A percentile compares a stretch with the other conserved stretches of the same genome.
These are phyloP conservation scores for Cucurbita moschata DNA, from an alignment of 306 rosid species.

Conservation along the genomic window DNA sequence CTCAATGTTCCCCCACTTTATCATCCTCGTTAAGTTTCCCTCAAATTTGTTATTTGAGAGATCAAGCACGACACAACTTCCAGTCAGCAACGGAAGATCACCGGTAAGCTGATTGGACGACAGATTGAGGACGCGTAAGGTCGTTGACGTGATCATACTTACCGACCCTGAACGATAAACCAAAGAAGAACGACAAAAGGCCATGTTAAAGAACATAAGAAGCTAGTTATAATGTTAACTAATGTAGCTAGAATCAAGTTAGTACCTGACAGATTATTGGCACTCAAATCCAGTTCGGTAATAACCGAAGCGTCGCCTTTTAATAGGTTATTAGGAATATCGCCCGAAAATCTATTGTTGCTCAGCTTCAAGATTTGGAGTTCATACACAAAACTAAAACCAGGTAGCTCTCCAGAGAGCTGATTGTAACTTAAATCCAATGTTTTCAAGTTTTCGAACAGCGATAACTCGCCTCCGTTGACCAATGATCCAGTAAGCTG, in stretches of 20 bases:
- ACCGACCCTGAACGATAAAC: slow-evolving; percentile 56
- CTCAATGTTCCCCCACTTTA: slow-evolving; percentile 87
- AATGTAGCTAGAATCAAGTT: background rate
- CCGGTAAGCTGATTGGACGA: slow-evolving; percentile 67
- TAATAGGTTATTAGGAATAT: slow-evolving; percentile 55
- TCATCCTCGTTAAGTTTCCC: slow-evolving; percentile 68
- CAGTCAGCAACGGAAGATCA: slow-evolving; percentile 74
- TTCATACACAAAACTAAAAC: slow-evolving; percentile 79
- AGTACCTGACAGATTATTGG: slow-evolving; percentile 90
- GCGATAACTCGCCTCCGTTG: slow-evolving; percentile 41
- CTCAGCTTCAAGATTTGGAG: slow-evolving; percentile 85
- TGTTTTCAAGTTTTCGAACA: slow-evolving; percentile 69
- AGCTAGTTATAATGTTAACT: background rate
- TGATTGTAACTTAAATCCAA: slow-evolving; percentile 89
- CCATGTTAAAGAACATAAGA: background rate
- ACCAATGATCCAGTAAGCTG: slow-evolving; percentile 66
- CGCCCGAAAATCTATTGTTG: slow-evolving; percentile 75
- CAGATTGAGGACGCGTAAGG: slow-evolving; percentile 49
- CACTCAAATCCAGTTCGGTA: slow-evolving; percentile 84
- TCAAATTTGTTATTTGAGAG: slow-evolving; percentile 65
- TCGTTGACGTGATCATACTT: slow-evolving; percentile 58
- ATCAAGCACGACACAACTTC: slow-evolving; percentile 84
- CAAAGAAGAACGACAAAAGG: background rate
- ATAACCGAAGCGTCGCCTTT: slow-evolving; percentile 84
- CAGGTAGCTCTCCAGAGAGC: slow-evolving; percentile 83